These are phyloP conservation scores for Fusarium lyarnte DNA, from an alignment of 2,329 filamentous ascomycete species.

Conservation along the genomic window DNA sequence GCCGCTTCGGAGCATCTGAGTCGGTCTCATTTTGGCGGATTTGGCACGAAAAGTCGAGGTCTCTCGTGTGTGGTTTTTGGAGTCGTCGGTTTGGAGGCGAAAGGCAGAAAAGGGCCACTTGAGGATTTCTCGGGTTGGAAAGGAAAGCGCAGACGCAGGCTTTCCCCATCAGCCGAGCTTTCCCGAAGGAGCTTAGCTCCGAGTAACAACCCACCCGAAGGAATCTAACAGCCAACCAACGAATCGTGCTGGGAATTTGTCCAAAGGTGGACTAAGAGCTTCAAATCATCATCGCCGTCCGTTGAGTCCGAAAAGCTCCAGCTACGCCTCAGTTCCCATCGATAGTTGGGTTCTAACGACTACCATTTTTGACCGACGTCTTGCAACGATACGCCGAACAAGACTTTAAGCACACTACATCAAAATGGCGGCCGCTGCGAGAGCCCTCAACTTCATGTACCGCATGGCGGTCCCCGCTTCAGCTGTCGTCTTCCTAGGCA, in stretches of 20 bases:
- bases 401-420: not conserved
- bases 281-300: conserved; percentile 42
- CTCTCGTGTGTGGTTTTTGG: conserved; percentile 33
- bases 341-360: conserved; percentile 2
- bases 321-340: conserved; percentile 24
- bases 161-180: conserved; percentile 48
- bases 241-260: conserved; percentile 36
- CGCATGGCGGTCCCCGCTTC: conserved; percentile 78
- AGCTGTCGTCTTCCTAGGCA: conserved; percentile 71
- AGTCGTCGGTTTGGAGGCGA: conserved; percentile 40
- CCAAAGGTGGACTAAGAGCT: conserved; percentile 35
- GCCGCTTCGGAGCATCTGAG: conserved; percentile 49
- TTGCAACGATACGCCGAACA: not conserved
- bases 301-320: conserved; percentile 42
- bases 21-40: conserved; percentile 53
- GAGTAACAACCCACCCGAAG: conserved; percentile 20
- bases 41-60: conserved; percentile 33
- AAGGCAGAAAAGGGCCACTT: conserved; percentile 41
- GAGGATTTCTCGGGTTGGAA: conserved; percentile 43
- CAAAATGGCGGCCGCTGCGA: conserved; percentile 65
- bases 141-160: conserved; percentile 41
- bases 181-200: conserved; percentile 48
- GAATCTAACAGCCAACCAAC: conserved; percentile 23
- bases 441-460: conserved; percentile 70
- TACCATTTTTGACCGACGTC: conserved; percentile 2